These are phyloP conservation scores for Dothideomycetidae sp. DNA, from an alignment of 2,329 filamentous ascomycete genomes.

Conservation along the genomic window DNA sequence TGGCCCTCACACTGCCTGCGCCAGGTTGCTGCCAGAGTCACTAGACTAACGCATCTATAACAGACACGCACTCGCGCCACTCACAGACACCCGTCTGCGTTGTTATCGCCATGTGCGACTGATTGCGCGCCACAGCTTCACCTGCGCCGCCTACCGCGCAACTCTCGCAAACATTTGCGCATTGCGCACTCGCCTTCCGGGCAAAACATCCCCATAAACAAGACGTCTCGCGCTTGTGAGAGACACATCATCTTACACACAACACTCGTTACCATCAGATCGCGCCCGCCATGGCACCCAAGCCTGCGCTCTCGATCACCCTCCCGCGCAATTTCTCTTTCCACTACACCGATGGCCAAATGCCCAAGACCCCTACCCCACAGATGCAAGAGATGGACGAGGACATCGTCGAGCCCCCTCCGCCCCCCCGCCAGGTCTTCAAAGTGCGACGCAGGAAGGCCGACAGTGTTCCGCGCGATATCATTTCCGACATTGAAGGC, in stretches of 20 bases:
- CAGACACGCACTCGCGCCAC: no score
- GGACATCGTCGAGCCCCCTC: conserved; percentile 23
- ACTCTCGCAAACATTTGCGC: background rate
- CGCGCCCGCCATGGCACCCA: conserved; percentile 22
- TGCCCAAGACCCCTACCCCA: conserved; percentile 30
- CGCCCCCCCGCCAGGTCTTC: conserved; percentile 33
- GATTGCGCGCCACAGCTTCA: background rate
- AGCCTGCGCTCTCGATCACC: conserved; percentile 34
- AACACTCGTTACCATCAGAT: background rate
- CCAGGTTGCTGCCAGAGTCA: no score
- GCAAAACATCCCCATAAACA: background rate
- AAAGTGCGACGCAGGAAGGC: conserved; percentile 35
- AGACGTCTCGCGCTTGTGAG: no score
- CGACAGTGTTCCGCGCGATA: conserved; percentile 15
- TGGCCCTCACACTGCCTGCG: no score
- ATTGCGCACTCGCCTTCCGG: background rate
- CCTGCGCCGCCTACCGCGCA: background rate
- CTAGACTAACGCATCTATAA: no score
- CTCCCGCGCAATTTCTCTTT: conserved; percentile 38
- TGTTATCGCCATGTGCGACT: background rate
- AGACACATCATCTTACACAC: no score
- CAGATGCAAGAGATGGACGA: conserved; percentile 13
- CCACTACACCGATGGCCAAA: conserved; percentile 31
- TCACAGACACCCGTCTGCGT: background rate
- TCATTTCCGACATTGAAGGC: conserved; percentile 15